Evolutionary conservation across 2,329 filamentous ascomycete species (phyloP).

Genomic region (Ophidiomyces ophidiicola): DNA sequence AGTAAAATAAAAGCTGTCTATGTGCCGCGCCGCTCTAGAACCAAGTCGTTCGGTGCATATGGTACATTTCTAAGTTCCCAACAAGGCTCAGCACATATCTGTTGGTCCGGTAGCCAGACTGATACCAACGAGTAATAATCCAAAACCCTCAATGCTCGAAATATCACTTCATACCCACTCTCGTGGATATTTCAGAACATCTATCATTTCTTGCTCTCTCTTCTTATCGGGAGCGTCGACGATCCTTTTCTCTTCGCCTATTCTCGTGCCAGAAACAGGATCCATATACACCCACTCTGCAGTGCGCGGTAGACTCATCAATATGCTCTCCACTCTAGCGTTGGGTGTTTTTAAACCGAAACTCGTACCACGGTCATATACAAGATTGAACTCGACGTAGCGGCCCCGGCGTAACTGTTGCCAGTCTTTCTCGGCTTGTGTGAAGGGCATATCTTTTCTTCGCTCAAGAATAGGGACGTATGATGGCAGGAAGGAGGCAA

Average conservation of each 20-base stretch:
- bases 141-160: neutral
- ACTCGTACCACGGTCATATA: constrained; percentile 87
- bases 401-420: constrained; percentile 88
- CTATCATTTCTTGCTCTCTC: constrained; percentile 63
- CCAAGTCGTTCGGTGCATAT: no score
- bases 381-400: constrained; percentile 97
- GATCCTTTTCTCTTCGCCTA: constrained; percentile 40
- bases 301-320: constrained; percentile 92
- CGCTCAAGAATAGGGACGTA: constrained; percentile 82
- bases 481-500: constrained; percentile 76
- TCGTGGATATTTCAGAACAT: constrained; percentile 51
- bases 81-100: no score
- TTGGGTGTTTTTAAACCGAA: constrained; percentile 91
- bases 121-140: no score
- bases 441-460: constrained; percentile 85
- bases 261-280: constrained; percentile 35
- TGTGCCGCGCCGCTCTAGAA: no score
- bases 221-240: constrained; percentile 25
- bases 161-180: constrained; percentile 43
- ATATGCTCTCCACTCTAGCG: constrained; percentile 83
- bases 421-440: constrained; percentile 80
- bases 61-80: no score
- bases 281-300: constrained; percentile 97
- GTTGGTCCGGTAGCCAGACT: no score
- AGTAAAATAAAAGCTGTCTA: no score